Conservation (phyloP, 1,139 yeast species). For the Candida labiduridarum region DNA sequence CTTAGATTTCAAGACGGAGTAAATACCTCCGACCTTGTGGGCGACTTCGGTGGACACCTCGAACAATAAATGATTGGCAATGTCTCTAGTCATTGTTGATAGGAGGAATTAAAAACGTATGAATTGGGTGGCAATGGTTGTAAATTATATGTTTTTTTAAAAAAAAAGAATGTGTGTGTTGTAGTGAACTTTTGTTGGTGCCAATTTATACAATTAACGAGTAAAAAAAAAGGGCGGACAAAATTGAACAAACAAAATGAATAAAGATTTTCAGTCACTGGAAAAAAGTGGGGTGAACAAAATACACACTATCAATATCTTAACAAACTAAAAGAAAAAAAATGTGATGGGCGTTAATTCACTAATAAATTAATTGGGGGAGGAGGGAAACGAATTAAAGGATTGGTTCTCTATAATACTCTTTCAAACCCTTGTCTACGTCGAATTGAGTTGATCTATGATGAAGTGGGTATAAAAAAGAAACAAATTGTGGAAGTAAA, state of each 20-base stretch:
- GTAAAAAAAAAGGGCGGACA: constrained; percentile 3
- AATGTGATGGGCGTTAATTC: not conserved
- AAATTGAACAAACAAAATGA: not conserved
- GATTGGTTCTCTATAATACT: not conserved
- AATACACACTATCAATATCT: not conserved
- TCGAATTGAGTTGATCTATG: not conserved
- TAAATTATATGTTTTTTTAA: not conserved
- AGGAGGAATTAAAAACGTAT: not conserved
- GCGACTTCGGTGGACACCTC: constrained; percentile 98
- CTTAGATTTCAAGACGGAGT: constrained; percentile 93
- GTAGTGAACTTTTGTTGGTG: not conserved
- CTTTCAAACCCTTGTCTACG: not conserved
- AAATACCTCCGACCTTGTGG: constrained; percentile 96
- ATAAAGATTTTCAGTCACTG: constrained; percentile 1
- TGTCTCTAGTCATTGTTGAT: constrained; percentile 64
- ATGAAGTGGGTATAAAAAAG: not conserved
- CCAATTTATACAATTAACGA: not conserved
- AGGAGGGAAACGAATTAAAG: not conserved
- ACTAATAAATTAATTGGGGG: not conserved
- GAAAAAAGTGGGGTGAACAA: constrained; percentile 3
- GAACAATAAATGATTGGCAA: constrained; percentile 81
- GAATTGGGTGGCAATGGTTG: not conserved
- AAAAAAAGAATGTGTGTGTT: not conserved
- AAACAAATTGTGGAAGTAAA: not conserved
- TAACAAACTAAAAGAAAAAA: not conserved